Evolutionary conservation across 2,329 filamentous ascomycete species (phyloP).

Genomic region (Botrytis hyacinthi): DNA sequence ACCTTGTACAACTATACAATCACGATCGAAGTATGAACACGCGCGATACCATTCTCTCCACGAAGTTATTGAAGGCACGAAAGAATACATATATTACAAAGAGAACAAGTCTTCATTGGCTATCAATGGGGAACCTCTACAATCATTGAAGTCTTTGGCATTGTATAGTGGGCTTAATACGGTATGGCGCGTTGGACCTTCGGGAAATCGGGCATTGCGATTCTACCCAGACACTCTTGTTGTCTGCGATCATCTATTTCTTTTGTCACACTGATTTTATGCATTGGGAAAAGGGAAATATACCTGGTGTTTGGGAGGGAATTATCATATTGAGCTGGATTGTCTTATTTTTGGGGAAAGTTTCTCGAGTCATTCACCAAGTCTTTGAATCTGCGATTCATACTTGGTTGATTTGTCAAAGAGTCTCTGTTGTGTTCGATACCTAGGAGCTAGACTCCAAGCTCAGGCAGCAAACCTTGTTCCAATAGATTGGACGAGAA

Average conservation of each 20-base stretch:
- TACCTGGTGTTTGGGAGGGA: slow-evolving; percentile 37
- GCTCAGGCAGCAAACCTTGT: slow-evolving; percentile 32
- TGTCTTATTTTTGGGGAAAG: slow-evolving; percentile 20
- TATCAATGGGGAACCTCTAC: slow-evolving; percentile 23
- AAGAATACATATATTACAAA: slow-evolving; percentile 27
- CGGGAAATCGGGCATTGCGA: slow-evolving; percentile 30
- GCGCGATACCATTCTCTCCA: slow-evolving; percentile 34
- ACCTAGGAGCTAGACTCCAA: slow-evolving; percentile 34
- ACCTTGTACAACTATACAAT: slow-evolving; percentile 27
- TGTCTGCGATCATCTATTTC: slow-evolving; percentile 22
- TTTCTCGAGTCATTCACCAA: slow-evolving; percentile 20
- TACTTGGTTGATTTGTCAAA: slow-evolving; percentile 22
- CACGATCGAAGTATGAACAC: slow-evolving; percentile 27
- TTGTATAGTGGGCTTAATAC: slow-evolving; percentile 34
- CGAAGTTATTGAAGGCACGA: slow-evolving; percentile 38
- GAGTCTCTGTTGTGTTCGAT: slow-evolving; percentile 16
- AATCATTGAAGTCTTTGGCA: slow-evolving; percentile 31
- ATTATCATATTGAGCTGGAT: slow-evolving; percentile 19
- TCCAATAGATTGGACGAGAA: slow-evolving; percentile 26
- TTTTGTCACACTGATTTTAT: slow-evolving; percentile 23
- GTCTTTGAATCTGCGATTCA: slow-evolving; percentile 32
- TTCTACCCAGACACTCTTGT: slow-evolving; percentile 23
- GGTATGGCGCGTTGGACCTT: slow-evolving; percentile 36
- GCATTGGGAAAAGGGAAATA: slow-evolving; percentile 38
- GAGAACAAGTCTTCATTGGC: slow-evolving; percentile 13